These are phyloP conservation scores for Trichophyton simii DNA, from an alignment of 2,329 filamentous ascomycete species.

Conservation along the genomic window DNA sequence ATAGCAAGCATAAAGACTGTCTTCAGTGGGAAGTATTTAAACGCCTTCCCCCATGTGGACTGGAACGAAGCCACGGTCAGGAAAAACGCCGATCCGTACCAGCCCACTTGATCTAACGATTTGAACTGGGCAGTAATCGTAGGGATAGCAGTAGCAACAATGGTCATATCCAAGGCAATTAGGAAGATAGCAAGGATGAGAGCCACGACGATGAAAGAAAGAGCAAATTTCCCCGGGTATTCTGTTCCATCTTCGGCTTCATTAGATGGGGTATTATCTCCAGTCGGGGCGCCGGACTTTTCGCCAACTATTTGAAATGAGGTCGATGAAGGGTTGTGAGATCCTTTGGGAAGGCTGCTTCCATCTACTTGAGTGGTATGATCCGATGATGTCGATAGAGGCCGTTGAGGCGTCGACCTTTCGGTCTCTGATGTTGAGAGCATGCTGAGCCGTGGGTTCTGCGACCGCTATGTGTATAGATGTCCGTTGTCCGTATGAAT, in stretches of 20 bases:
- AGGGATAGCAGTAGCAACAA: slow-evolving; percentile 26
- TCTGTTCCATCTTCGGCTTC: slow-evolving; percentile 2
- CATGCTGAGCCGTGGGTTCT: background rate
- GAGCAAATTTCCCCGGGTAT: slow-evolving; percentile 8
- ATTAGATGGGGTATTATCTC: background rate
- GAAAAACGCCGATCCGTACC: slow-evolving; percentile 27
- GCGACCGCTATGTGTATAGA: background rate
- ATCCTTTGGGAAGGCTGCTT: background rate
- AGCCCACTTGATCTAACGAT: slow-evolving; percentile 24
- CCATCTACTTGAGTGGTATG: slow-evolving; percentile 7
- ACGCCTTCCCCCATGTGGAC: slow-evolving; percentile 30
- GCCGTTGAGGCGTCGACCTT: background rate
- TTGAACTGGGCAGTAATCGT: slow-evolving; percentile 27
- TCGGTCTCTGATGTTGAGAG: background rate
- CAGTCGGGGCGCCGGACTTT: background rate
- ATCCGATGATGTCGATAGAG: slow-evolving; percentile 1
- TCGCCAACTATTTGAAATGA: background rate
- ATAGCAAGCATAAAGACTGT: slow-evolving; percentile 21
- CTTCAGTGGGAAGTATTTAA: slow-evolving; percentile 30
- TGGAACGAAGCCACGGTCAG: slow-evolving; percentile 20
- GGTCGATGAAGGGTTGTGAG: background rate
- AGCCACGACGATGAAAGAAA: slow-evolving; percentile 10
- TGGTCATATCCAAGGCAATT: slow-evolving; percentile 15
- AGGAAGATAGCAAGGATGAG: slow-evolving; percentile 12
- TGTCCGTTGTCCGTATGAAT: too few species aligned